phyloP scores from a whole-genome alignment of 2,329 filamentous ascomycete genomes.

The Hypoxylon sp. region DNA sequence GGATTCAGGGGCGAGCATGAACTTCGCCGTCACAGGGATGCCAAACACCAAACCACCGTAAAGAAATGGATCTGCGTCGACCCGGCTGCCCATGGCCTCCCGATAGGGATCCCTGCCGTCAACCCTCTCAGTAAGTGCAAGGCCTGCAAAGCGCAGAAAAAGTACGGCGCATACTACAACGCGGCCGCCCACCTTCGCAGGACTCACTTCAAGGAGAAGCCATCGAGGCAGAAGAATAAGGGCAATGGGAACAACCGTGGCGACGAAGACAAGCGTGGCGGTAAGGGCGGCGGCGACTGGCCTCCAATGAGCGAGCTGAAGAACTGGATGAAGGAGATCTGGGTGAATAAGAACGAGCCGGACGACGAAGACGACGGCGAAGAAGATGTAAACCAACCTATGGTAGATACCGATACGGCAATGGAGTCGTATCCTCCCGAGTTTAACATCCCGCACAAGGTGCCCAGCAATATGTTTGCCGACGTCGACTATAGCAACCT shows the following conservation, averaged over 20 bases:
- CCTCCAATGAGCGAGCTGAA: conserved; percentile 70
- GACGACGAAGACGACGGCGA: conserved; percentile 57
- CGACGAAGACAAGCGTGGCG: conserved; percentile 66
- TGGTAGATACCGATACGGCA: conserved; percentile 46
- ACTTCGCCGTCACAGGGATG: conserved; percentile 74
- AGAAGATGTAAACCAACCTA: conserved; percentile 54
- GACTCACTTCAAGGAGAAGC: conserved; percentile 83
- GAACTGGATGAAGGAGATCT: conserved; percentile 70
- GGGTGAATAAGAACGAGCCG: conserved; percentile 55
- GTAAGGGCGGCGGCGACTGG: conserved; percentile 67
- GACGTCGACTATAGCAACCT: conserved; percentile 46
- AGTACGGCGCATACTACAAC: conserved; percentile 94
- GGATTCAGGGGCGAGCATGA: conserved; percentile 92
- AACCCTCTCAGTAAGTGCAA: conserved; percentile 84
- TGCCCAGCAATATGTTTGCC: conserved; percentile 31
- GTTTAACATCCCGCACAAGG: conserved; percentile 39
- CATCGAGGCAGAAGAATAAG: conserved; percentile 61
- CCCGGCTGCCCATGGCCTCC: conserved; percentile 58
- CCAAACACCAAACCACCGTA: conserved; percentile 71
- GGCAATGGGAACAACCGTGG: conserved; percentile 49
- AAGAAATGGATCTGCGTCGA: conserved; percentile 72
- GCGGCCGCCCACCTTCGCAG: conserved; percentile 90
- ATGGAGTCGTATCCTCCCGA: conserved; percentile 43
- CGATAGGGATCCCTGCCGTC: conserved; percentile 64
- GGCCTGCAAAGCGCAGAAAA: conserved; percentile 80